These are phyloP conservation scores for Eurotiales sp. DNA, from an alignment of 2,329 filamentous ascomycete genomes.

Conservation along the genomic window DNA sequence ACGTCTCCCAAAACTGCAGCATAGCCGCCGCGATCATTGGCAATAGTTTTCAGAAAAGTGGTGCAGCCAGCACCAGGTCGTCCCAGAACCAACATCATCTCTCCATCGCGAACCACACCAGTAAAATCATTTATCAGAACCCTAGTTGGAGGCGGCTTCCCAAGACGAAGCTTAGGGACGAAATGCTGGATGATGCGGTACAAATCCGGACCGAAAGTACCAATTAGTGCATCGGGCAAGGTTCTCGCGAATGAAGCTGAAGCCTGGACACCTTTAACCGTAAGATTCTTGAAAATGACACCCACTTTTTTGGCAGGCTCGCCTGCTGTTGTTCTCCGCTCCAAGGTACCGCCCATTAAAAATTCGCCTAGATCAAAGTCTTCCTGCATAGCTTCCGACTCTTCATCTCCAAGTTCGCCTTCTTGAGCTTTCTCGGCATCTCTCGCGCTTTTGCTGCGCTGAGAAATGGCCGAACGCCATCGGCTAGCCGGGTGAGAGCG, in stretches of 20 bases:
- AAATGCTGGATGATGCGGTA: conserved; percentile 60
- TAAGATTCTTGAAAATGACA: conserved; percentile 71
- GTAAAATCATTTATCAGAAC: conserved; percentile 64
- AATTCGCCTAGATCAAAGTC: conserved; percentile 68
- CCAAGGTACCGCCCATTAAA: conserved; percentile 70
- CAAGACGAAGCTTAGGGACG: conserved; percentile 49
- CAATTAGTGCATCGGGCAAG: conserved; percentile 68
- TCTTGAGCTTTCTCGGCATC: conserved; percentile 50
- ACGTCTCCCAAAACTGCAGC: conserved; percentile 66
- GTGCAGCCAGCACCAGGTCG: conserved; percentile 70
- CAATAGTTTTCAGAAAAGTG: conserved; percentile 72
- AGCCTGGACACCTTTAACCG: conserved; percentile 66
- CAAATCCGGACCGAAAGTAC: conserved; percentile 76
- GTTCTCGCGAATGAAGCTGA: conserved; percentile 67
- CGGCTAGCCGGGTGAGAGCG: conserved; percentile 17
- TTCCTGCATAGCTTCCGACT: conserved; percentile 20
- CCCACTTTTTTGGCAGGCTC: conserved; percentile 72
- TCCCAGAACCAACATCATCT: conserved; percentile 71
- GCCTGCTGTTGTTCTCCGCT: conserved; percentile 63
- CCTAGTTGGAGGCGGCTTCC: conserved; percentile 48
- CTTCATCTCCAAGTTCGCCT: conserved; percentile 20
- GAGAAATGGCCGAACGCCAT: conserved; percentile 26
- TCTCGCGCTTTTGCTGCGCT: conserved; percentile 19
- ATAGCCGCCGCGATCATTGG: conserved; percentile 65
- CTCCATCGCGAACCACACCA: conserved; percentile 63